Base-by-base conservation (phyloP, 148 eudicot genomes). In the Vaccinium macrocarpon region DNA sequence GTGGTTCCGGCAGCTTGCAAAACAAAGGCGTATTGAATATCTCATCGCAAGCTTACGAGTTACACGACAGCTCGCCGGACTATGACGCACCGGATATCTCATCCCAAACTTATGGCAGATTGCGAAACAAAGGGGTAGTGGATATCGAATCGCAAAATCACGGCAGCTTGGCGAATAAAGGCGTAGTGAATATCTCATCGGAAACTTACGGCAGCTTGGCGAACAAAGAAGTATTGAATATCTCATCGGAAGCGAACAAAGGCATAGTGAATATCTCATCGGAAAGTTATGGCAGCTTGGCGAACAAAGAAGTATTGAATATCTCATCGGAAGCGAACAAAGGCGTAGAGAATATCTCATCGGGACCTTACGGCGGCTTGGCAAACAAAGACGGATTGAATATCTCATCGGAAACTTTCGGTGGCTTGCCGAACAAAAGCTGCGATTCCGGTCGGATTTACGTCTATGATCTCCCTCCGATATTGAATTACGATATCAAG, bases 391-490 rank as follows among this genome's bases (percentile, higher is more conserved):
- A 12, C 19, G 6, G 0, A 15, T 4, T 18, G 16, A 15, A 55
- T 14, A 4, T 55, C 3, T 55, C 19, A 2, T 55, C 19, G 19
- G 19, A 14, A 55, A 55, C 59, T 15, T 4, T 3, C 18, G 19
- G 19, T 1, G 16, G 29, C 13, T 3, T 62, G 29, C 70, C 70
- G 3, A n/a, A 62, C 18, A 57, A 57, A 62, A n/a, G 29, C 70
- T 62, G 99, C 76, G 77, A 84, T 2, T 56, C 62, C 15, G 97
- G 99, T 0, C 90, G 79, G 82, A 81, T 96, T 50, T 96, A 88
- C 78, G 88, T 96, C 0, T 94, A 94, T 90, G 88, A 90, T 6
- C 92, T 96, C 1, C 98, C 99, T 0, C 32, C 88, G 0, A 27
- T 81, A 1, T 91, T 94, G 62, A 96, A 96, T 86, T 68, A 82